Evolutionary conservation across 2,329 filamentous ascomycete species (phyloP), one percentile per base, ranked within the genome.

Genomic region (Meredithiella fracta): DNA sequence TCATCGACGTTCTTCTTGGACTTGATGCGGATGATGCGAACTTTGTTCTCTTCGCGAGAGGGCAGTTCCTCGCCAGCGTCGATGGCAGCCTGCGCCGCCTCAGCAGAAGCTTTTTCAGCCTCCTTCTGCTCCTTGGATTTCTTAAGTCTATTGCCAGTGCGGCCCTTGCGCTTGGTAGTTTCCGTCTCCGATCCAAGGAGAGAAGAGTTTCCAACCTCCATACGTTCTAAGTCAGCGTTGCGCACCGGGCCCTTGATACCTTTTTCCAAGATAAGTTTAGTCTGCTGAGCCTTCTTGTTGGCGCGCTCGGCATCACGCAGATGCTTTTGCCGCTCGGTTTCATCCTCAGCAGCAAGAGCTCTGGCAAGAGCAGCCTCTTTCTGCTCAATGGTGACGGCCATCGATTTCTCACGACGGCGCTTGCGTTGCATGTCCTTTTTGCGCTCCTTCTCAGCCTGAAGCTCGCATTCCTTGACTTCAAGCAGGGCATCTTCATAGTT

Each of bases 371-470:
- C 86, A 2, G 85, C 80, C 60, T 92, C 86, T 70, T 94, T 92
- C 66, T 89, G 83, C 66, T 96, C 91, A 63, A 94, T 85, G 5
- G 89, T 91, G 59, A 94, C 85, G 3, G 89, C 89, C 75, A 96
- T 89, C 3, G 91, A 94, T 72, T 96, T 96, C 67, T 97, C 91
- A 17, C 92, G 85, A 47, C 92, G 83, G 59, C 92, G 81, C 72
- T 97, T 98, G 60, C 92, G 85, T 67, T 98, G 92, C 88, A 98
- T 97, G 65, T 98, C 92, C 73, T 98, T 98, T 74, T 98, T 98
- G 61, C 92, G 87, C 70, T 98, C 92, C 71, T 98, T 98, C 69
- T 98, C 92, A 59, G 91, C 89, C 59, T 85, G 85, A 6, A 96
- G 76, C 67, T 96, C 91, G 61, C 88, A 87, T 60, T 89, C 85